Conservation (phyloP, 2,329 filamentous ascomycete species). For the Hymenoscyphus scutula region DNA sequence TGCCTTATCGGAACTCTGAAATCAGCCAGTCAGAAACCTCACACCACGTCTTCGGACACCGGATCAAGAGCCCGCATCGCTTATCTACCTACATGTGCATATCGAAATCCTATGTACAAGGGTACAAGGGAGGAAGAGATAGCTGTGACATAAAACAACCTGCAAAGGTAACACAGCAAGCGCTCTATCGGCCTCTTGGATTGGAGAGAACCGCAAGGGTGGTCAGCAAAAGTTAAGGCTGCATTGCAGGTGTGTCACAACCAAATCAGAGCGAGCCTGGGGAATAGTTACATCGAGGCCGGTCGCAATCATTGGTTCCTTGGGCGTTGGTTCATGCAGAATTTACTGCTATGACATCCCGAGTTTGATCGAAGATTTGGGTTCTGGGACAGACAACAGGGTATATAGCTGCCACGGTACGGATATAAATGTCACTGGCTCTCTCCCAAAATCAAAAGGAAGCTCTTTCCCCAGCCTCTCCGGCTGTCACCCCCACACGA, state of each 20-base stretch:
- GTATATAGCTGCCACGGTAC: too few relatives aligned
- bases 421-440: not conserved
- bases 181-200: conserved; percentile 5
- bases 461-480: not conserved
- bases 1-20: not conserved
- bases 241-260: not conserved
- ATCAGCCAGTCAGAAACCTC: conserved; percentile 4
- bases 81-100: conserved; percentile 6
- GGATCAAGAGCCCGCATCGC: not conserved
- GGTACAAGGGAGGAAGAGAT: not conserved
- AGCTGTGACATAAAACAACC: conserved; percentile 12
- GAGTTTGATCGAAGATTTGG: not conserved
- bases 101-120: not conserved
- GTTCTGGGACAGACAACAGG: not conserved
- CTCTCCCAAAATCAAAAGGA: conserved; percentile 2
- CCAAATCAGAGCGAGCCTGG: not conserved
- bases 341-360: not conserved
- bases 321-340: not conserved
- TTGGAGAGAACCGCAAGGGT: too few relatives aligned
- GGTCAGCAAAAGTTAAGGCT: not conserved
- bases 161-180: conserved; percentile 7
- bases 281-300: not conserved
- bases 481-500: not conserved
- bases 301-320: conserved; percentile 1
- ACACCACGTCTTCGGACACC: not conserved